Evolutionary conservation across 371 early-diverging fungal genomes (phyloP).

Genomic region (Nematocida sp.): DNA sequence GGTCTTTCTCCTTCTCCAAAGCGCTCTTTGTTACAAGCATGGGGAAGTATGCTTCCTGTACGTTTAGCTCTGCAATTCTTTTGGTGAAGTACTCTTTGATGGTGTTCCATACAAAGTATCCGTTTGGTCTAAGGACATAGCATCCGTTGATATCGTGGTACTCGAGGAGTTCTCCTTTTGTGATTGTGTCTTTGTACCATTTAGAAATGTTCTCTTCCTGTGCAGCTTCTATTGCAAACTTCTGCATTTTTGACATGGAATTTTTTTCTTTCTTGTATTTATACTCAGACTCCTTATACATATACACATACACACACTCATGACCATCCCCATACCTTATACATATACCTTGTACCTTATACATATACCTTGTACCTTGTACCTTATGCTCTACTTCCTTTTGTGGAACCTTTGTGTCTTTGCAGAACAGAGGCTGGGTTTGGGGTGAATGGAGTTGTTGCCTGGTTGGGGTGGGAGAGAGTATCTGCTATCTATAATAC

Average conservation of each 20-base stretch:
- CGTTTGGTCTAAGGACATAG: conserved; percentile 90
- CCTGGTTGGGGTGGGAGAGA: too few relatives aligned
- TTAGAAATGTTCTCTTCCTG: conserved; percentile 69
- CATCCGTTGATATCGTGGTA: conserved; percentile 98
- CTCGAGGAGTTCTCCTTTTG: conserved; percentile 89
- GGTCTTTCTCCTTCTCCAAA: conserved; percentile 92
- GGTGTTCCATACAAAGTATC: conserved; percentile 91
- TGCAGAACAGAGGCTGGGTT: too few relatives aligned
- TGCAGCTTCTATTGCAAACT: conserved; percentile 80
- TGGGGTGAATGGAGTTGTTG: too few relatives aligned
- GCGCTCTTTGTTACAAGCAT: conserved; percentile 88
- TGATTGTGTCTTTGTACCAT: conserved; percentile 69
- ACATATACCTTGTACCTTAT: too few relatives aligned
- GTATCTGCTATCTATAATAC: too few relatives aligned
- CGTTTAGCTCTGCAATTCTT: conserved; percentile 80
- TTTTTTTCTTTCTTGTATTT: too few relatives aligned
- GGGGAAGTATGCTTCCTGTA: conserved; percentile 96
- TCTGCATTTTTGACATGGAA: conserved; percentile 57
- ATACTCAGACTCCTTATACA: background rate
- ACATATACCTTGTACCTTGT: too few relatives aligned
- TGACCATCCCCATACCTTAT: background rate
- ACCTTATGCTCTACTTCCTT: too few relatives aligned
- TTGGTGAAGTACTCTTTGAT: conserved; percentile 76
- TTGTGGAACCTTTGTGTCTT: too few relatives aligned
- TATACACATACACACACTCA: background rate